Evolutionary conservation across 2,329 filamentous ascomycete genomes (phyloP).

Genomic region (Phaeophleospora eucalypticola): DNA sequence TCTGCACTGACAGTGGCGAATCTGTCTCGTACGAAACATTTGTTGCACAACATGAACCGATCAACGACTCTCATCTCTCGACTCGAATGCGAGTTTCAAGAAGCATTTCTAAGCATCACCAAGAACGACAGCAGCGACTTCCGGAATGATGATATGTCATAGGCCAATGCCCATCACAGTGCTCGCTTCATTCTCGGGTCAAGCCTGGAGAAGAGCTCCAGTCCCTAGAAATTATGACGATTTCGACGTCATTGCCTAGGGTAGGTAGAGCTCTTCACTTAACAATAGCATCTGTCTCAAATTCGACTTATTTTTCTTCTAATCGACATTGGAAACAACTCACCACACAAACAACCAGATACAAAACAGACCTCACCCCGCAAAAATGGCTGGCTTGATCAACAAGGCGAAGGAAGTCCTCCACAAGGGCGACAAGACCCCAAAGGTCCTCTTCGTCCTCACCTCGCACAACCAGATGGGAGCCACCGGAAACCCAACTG

Average conservation of each 20-base stretch:
- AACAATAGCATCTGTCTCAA: background rate
- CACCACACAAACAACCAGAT: too few relatives aligned
- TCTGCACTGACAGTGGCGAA: too few relatives aligned
- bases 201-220: background rate
- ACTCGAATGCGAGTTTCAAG: too few relatives aligned
- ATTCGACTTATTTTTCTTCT: background rate
- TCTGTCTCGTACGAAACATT: too few relatives aligned
- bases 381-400: constrained; percentile 1
- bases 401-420: constrained; percentile 2
- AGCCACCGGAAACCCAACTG: constrained; percentile 51
- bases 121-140: background rate
- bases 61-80: too few relatives aligned
- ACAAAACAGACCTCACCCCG: background rate
- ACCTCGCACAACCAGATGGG: constrained; percentile 55
- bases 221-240: background rate
- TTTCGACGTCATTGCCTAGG: background rate
- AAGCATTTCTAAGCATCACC: background rate
- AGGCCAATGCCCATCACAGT: too few relatives aligned
- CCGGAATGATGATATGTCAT: background rate
- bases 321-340: too few relatives aligned
- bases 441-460: constrained; percentile 67
- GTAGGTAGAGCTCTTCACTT: too few relatives aligned
- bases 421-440: constrained; percentile 19
- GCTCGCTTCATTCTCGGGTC: background rate
- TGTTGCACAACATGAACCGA: too few relatives aligned